A percentile compares a stretch with the other conserved stretches of the same genome.
Conservation (phyloP, 345 rosid species). For the Citrus sinensis region DNA sequence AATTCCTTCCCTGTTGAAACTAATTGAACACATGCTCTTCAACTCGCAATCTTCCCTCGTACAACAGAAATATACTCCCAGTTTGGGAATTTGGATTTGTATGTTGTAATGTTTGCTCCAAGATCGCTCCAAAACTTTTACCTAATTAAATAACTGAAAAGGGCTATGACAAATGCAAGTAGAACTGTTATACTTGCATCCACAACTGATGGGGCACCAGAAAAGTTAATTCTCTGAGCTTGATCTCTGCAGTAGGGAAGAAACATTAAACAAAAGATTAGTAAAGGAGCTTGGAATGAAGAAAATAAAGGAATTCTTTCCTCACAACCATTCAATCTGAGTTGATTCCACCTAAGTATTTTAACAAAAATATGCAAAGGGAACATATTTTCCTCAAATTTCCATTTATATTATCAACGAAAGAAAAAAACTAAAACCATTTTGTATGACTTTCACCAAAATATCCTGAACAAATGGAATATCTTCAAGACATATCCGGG, state of each 20-base stretch:
- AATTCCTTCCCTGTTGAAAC: conserved; percentile 4
- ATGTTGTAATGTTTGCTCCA: not conserved
- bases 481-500: not conserved
- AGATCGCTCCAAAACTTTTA: not conserved
- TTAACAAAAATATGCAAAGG: not conserved
- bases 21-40: not conserved
- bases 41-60: not conserved
- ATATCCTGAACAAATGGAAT: not conserved
- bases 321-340: not conserved
- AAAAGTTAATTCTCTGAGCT: conserved; percentile 61
- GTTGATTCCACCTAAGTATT: not conserved
- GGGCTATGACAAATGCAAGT: conserved; percentile 22
- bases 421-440: not conserved
- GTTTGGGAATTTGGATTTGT: not conserved
- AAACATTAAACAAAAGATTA: not conserved
- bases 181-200: conserved; percentile 29
- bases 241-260: conserved; percentile 60
- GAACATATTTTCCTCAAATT: not conserved
- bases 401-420: not conserved
- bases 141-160: conserved; percentile 30
- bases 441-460: not conserved
- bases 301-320: not conserved
- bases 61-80: not conserved
- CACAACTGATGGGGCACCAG: conserved; percentile 33
- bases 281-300: not conserved